Evolutionary conservation across 1,139 yeast species (phyloP).

Genomic region (Debaryomyces nepalensis): DNA sequence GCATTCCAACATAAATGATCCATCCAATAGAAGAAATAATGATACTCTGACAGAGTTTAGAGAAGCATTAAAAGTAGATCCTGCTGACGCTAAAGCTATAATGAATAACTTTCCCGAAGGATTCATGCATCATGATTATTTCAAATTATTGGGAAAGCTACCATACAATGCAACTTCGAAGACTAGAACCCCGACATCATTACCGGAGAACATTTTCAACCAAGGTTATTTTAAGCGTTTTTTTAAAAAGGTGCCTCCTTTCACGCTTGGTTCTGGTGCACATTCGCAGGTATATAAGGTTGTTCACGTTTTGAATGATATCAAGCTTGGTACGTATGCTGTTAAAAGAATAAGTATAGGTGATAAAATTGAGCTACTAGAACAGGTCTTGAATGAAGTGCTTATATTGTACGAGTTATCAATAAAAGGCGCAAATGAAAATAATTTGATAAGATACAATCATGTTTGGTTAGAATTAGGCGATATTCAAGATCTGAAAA

Average conservation of each 20-base stretch:
- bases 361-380: conserved; percentile 66
- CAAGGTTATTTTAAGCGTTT: conserved; percentile 78
- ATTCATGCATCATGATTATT: conserved; percentile 47
- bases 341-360: conserved; percentile 86
- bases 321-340: conserved; percentile 79
- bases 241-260: conserved; percentile 53
- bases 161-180: conserved; percentile 20
- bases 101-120: conserved; percentile 18
- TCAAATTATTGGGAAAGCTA: conserved; percentile 40
- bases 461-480: conserved; percentile 92
- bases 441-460: conserved; percentile 79
- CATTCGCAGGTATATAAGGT: conserved; percentile 85
- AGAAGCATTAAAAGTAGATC: not conserved
- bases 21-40: conserved; percentile 1
- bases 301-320: conserved; percentile 73
- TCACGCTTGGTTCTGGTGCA: conserved; percentile 73
- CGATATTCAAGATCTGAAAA: conserved; percentile 50
- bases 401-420: conserved; percentile 59
- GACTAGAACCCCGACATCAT: conserved; percentile 11
- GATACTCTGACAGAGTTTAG: conserved; percentile 7
- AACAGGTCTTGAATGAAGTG: conserved; percentile 77
- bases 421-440: conserved; percentile 43
- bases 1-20: conserved; percentile 1
- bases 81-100: conserved; percentile 1
- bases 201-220: conserved; percentile 56